Conservation (phyloP, 2,329 filamentous ascomycete species). For the Magnaporthales sp. region DNA sequence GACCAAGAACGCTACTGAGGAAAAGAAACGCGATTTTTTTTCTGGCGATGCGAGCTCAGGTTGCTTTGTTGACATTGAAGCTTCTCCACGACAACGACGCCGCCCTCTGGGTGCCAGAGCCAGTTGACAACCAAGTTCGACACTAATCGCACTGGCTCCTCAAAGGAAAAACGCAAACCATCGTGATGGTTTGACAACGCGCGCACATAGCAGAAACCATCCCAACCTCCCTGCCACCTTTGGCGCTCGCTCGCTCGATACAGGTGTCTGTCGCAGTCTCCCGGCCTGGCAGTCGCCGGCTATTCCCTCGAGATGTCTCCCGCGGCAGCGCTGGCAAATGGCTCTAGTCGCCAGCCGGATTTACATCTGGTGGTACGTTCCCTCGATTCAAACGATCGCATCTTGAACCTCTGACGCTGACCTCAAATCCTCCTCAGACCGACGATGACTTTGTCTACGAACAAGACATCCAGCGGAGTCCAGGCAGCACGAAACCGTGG, state of each 20-base stretch:
- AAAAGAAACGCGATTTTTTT: neutral
- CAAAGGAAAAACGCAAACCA: neutral
- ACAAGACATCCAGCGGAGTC: slow-evolving; percentile 84
- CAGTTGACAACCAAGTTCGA: neutral
- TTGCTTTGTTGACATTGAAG: neutral
- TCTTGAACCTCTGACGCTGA: neutral
- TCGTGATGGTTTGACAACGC: neutral
- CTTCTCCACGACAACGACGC: neutral
- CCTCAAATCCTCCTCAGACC: slow-evolving; percentile 19
- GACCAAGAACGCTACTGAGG: neutral
- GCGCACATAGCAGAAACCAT: neutral
- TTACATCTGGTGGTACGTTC: slow-evolving; percentile 38
- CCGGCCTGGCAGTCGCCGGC: neutral
- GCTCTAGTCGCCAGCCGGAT: slow-evolving; percentile 22
- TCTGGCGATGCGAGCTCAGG: neutral
- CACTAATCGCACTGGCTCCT: neutral
- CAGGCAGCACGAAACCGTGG: slow-evolving; percentile 86
- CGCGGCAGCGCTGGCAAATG: neutral
- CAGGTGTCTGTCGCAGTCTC: neutral
- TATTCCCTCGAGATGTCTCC: neutral
- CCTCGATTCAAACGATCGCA: neutral
- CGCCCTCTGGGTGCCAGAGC: neutral
- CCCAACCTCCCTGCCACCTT: neutral
- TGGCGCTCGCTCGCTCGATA: neutral
- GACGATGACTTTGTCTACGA: slow-evolving; percentile 94